Percentiles rank a stretch among this genome's conserved stretches.
phyloP scores from a whole-genome alignment of 2,329 filamentous ascomycete genomes.

The Cadophora gregata region DNA sequence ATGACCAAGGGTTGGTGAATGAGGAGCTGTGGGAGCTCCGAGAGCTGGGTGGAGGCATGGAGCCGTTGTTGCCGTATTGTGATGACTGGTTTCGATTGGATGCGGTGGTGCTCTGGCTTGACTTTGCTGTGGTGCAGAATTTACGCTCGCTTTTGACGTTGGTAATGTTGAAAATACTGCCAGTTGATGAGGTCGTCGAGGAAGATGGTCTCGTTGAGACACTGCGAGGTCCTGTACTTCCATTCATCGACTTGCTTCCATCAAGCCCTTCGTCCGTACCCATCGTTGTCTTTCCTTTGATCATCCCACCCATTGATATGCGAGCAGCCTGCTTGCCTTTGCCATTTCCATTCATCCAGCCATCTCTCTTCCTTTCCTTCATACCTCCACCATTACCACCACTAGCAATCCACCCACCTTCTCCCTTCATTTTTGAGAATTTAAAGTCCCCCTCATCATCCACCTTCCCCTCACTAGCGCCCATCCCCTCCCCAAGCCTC shows the following conservation, averaged over 20 bases:
- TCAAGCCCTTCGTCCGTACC: background rate
- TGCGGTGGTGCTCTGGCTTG: background rate
- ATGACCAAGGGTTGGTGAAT: background rate
- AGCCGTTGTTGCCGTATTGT: background rate
- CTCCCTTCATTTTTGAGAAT: background rate
- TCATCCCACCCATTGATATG: background rate
- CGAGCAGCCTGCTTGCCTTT: background rate
- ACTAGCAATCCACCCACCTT: slow-evolving; percentile 6
- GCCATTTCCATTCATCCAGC: background rate
- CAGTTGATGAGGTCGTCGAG: background rate
- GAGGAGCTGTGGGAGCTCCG: background rate
- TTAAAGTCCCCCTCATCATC: background rate
- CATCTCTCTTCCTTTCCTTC: background rate
- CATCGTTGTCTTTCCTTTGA: background rate
- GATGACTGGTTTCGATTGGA: background rate
- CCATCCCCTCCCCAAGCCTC: background rate
- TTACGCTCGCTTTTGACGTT: background rate
- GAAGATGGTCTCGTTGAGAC: background rate
- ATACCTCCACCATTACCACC: background rate
- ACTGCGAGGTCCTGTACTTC: background rate
- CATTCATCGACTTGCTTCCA: background rate
- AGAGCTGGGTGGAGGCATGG: background rate
- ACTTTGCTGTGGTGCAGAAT: background rate
- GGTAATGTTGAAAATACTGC: background rate
- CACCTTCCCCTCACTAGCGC: background rate